Base-by-base conservation (phyloP, 192 early-diverging fungal species). In the Haplosporangium gracile region DNA sequence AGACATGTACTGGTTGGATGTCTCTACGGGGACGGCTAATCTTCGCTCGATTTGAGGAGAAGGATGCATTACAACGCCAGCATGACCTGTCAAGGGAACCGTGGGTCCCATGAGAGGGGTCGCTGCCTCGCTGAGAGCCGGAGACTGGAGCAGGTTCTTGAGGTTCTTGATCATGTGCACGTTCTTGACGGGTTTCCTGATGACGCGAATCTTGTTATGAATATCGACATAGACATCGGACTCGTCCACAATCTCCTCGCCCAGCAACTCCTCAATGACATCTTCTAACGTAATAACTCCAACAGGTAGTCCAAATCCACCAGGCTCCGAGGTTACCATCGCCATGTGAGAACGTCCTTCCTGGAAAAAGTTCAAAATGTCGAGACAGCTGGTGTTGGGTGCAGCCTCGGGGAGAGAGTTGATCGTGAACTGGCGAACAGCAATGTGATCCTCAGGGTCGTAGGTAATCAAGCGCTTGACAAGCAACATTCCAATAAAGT, bases 221-320 rank as follows among this genome's bases (percentile, higher is more conserved):
- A 90, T 24, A 71, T 78, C 77, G n/a, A 78, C 77, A 89, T 78
- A 78, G 18, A 91, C 92, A 82, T 95, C 95, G 7, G 95, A 94
- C 82, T 96, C 95, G 81, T 96, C 95, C 57, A 95, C 90, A 75
- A 95, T 95, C 74, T 95, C 95, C 79, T 96, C 95, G 47, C 94
- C 93, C 74, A 96, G 94, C n/a, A 96, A 88, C 87, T 95, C 95
- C 86, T 96, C 95, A 72, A 96, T 94, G 18, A 96, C 94, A 80
- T 96, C 95, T 73, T 96, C 95, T 47, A 96, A 85, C 9, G 95
- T 96, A 60, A 96, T 94, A 18, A 95, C 92, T 26, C 95, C 95
- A 38, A 96, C 83, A 4, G 85, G 85, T 11, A 55, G 9, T 10
- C 72, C 55, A 55, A 60, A 72, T 68, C 51, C 65, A 71, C 72